Conservation (phyloP, 257 asterid species). For the Solanum etuberosum region DNA sequence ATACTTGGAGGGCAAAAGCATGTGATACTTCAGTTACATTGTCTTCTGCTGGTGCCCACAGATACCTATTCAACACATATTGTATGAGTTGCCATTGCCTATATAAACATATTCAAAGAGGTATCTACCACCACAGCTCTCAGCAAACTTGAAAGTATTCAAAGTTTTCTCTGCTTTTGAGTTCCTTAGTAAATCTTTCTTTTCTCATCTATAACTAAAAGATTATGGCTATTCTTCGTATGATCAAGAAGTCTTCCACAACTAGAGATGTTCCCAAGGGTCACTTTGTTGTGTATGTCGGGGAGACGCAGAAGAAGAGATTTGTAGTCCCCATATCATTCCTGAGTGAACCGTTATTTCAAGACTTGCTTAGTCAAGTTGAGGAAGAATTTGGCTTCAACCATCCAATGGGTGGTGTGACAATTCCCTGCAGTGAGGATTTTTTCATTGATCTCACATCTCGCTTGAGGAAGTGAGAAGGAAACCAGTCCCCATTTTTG, state of each 20-base stretch:
- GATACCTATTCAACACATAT: neutral
- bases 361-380: slow-evolving; percentile 23
- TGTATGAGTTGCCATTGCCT: neutral
- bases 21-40: neutral
- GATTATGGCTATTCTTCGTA: neutral
- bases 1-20: neutral
- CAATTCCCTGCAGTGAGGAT: slow-evolving; percentile 34
- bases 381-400: slow-evolving; percentile 31
- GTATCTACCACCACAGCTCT: neutral
- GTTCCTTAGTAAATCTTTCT: neutral
- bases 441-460: slow-evolving; percentile 23
- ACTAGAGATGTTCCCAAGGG: slow-evolving; percentile 40
- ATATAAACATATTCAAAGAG: neutral
- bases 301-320: slow-evolving; percentile 26
- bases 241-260: neutral
- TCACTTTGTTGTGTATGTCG: slow-evolving; percentile 45
- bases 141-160: neutral
- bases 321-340: slow-evolving; percentile 21
- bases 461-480: slow-evolving; percentile 1
- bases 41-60: neutral
- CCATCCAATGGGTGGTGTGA: slow-evolving; percentile 56
- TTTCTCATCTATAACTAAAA: neutral
- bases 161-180: neutral
- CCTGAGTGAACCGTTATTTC: slow-evolving; percentile 33
- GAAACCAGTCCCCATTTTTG: neutral